Evolutionary conservation across 1,284 basidiomycete species (phyloP).

Genomic region (Austroboletus novae-zelandiae): DNA sequence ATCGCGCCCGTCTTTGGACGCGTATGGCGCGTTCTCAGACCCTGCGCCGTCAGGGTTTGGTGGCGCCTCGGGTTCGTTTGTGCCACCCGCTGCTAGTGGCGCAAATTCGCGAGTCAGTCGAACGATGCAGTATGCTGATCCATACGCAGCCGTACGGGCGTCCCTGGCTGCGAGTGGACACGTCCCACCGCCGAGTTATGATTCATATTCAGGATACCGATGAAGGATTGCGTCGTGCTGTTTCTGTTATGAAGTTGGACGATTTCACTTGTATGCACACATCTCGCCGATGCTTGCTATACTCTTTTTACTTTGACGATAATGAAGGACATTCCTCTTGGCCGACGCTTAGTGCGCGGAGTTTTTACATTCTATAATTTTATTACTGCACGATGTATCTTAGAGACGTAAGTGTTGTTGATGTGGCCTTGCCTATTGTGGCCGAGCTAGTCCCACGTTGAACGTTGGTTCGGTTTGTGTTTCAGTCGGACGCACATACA

Average conservation of each 20-base stretch:
- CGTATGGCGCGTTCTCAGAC: constrained; percentile 85
- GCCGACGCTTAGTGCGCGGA: constrained; percentile 3
- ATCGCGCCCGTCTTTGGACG: constrained; percentile 72
- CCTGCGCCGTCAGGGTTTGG: constrained; percentile 71
- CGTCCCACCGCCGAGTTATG: constrained; percentile 47
- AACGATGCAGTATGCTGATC: constrained; percentile 87
- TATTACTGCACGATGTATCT: constrained; percentile 12
- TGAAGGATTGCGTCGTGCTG: constrained; percentile 6
- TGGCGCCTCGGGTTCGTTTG: constrained; percentile 28
- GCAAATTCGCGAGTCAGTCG: constrained; percentile 61
- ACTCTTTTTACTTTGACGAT: constrained; percentile 7
- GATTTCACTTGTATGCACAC: constrained; percentile 10
- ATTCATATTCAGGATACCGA: constrained; percentile 39
- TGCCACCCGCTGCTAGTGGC: constrained; percentile 36
- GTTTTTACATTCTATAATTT: constrained; percentile 5
- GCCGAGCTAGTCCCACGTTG: constrained; percentile 17
- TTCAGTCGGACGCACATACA: not conserved
- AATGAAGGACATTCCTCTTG: constrained; percentile 11
- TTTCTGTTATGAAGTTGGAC: constrained; percentile 3
- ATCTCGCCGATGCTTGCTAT: constrained; percentile 10
- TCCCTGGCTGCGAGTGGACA: constrained; percentile 32
- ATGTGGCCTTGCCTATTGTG: constrained; percentile 8
- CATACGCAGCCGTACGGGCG: constrained; percentile 72
- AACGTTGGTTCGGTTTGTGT: not conserved
- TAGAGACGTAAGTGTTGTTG: constrained; percentile 5